phyloP scores from a whole-genome alignment of 352 stramenopile species.

The Blastocystis sp. region DNA sequence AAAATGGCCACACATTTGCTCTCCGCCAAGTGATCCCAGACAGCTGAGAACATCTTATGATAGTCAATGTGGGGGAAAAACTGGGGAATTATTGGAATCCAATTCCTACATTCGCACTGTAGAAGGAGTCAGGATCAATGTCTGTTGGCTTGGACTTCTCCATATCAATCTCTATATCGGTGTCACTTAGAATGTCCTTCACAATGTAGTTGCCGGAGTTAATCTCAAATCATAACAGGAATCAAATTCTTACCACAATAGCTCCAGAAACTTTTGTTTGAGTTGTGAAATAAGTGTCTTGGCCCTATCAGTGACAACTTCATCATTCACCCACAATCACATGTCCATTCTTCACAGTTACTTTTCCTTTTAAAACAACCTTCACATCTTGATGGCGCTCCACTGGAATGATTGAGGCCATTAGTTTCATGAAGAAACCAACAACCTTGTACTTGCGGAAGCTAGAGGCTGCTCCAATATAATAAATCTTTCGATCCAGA shows the following conservation, averaged over 20 bases:
- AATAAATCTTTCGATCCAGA: slow-evolving; percentile 63
- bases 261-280: not conserved
- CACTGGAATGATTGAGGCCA: slow-evolving; percentile 61
- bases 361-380: slow-evolving; percentile 15
- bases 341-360: slow-evolving; percentile 15
- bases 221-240: not conserved
- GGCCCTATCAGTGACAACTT: not conserved
- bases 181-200: slow-evolving; percentile 7
- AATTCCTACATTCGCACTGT: not conserved
- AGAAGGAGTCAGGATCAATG: not conserved
- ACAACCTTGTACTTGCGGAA: slow-evolving; percentile 66
- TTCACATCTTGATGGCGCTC: slow-evolving; percentile 65
- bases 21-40: slow-evolving; percentile 14
- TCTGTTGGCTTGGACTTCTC: slow-evolving; percentile 17
- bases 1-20: slow-evolving; percentile 62
- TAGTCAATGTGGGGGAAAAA: slow-evolving; percentile 67
- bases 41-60: slow-evolving; percentile 52
- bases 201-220: slow-evolving; percentile 49
- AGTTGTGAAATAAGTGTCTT: slow-evolving; percentile 15
- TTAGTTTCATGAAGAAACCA: slow-evolving; percentile 67
- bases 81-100: not conserved
- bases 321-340: not conserved
- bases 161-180: not conserved
- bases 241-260: not conserved
- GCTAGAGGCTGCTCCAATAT: slow-evolving; percentile 54